Conservation (phyloP, 495 filamentous ascomycete species). For the Penicillium arizonense region DNA sequence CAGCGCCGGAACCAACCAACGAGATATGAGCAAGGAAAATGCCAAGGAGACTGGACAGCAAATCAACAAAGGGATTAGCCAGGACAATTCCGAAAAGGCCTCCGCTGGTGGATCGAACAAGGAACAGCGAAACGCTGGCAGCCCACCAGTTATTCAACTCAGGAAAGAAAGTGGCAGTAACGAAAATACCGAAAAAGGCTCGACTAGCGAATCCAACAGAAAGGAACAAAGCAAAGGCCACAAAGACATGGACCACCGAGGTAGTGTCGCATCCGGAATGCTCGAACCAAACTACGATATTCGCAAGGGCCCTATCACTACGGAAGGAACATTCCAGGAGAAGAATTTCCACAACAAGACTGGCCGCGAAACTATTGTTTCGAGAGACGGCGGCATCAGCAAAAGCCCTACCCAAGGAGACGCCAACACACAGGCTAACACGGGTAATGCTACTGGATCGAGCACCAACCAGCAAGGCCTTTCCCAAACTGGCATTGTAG, state of each 20-base stretch:
- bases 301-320: slow-evolving; percentile 22
- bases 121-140: background rate
- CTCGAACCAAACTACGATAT: slow-evolving; percentile 22
- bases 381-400: background rate
- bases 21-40: slow-evolving; percentile 7
- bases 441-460: background rate
- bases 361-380: background rate
- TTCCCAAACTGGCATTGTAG: too few species aligned
- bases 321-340: slow-evolving; percentile 10
- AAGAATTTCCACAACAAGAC: background rate
- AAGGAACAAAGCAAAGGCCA: background rate
- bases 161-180: too few species aligned
- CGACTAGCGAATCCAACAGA: too few species aligned
- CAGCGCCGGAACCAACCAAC: slow-evolving; percentile 3
- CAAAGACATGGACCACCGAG: background rate
- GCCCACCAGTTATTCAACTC: too few species aligned
- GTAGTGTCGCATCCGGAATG: slow-evolving; percentile 5
- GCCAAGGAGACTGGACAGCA: slow-evolving; percentile 6
- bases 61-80: background rate
- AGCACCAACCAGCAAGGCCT: background rate
- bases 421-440: background rate
- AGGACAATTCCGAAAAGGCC: slow-evolving; percentile 1
- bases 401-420: background rate
- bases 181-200: too few species aligned
- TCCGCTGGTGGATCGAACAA: background rate